Evolutionary conservation across 495 filamentous ascomycete genomes (phyloP), one percentile per base, ranked within the genome.

Genomic region (Penicillium cataractarum): DNA sequence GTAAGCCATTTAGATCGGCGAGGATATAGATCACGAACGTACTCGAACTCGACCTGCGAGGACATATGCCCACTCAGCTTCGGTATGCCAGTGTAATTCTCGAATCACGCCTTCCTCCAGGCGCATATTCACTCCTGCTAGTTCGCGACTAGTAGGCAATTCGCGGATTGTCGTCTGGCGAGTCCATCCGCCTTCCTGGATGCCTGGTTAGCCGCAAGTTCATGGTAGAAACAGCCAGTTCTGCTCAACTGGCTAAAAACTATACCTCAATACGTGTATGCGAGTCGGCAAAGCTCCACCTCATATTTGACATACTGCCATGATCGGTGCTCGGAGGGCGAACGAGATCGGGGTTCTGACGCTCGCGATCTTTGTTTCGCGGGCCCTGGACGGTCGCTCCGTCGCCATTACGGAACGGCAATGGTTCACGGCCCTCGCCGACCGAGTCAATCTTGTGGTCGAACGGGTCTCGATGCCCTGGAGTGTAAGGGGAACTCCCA

Each of bases 81-180:
- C 85, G 48, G 84, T 87, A 74, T 91, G 88, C 88, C 88, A 91
- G 66, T 91, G 88, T 17, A 91, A 73, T 66, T 91, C 88, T 8
- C 88, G 86, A 65, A 89, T 89, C n/a, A 85, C 88, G 37, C 86
- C 87, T 53, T 81, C 66, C 40, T 86, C 86, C 0, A 90, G 82
- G 17, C 87, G 84, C 87, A 89, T 89, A 65, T 90, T 88, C 55
- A 89, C 87, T 50, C 83, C 83, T 7, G 87, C 87, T 29, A 90
- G 77, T 57, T 89, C 84, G 12, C 80, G 76, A 64, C 86, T 88
- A 15, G 82, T 77, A 6, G 79, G 78, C 1, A 89, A 71, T 67
- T 89, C 87, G 19, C 83, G 80, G 53, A 86, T 78, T 13, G 86
- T 89, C 0, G 86, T 89, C 69, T 89, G 86, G 0, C 87, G 81